A percentile compares a stretch with the other conserved stretches of the same genome.
Conservation (phyloP, 768 basidiomycete species). For the Suillus alpinus region DNA sequence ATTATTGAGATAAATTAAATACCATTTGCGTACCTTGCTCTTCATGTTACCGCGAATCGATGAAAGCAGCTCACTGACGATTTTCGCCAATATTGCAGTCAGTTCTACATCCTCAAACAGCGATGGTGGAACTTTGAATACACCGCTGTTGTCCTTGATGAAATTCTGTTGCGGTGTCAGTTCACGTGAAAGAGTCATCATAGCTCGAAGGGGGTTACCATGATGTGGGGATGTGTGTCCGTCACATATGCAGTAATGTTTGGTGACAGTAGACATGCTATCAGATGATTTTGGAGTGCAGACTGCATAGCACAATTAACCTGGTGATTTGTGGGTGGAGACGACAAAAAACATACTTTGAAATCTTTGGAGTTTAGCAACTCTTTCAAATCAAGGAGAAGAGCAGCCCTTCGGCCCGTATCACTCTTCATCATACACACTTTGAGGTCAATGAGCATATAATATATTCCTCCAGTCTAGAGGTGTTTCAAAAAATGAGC, state of each 20-base stretch:
- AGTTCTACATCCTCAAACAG: slow-evolving; percentile 1
- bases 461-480: neutral
- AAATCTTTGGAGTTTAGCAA: neutral
- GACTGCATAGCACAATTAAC: neutral
- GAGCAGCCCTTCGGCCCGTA: neutral
- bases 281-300: neutral
- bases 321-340: neutral
- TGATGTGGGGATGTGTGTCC: slow-evolving; percentile 1
- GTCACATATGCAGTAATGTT: slow-evolving; percentile 3
- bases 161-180: slow-evolving; percentile 1
- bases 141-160: neutral
- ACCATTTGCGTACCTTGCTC: neutral
- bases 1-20: neutral
- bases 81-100: neutral
- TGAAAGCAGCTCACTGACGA: neutral
- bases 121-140: slow-evolving; percentile 5
- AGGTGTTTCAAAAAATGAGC: neutral
- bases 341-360: neutral
- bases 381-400: neutral
- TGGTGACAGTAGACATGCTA: slow-evolving; percentile 6
- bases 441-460: neutral
- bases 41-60: slow-evolving; percentile 1
- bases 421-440: neutral
- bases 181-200: neutral
- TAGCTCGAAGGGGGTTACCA: neutral